Conservation (phyloP, 257 asterid species). For the Thymus mandschuricus region DNA sequence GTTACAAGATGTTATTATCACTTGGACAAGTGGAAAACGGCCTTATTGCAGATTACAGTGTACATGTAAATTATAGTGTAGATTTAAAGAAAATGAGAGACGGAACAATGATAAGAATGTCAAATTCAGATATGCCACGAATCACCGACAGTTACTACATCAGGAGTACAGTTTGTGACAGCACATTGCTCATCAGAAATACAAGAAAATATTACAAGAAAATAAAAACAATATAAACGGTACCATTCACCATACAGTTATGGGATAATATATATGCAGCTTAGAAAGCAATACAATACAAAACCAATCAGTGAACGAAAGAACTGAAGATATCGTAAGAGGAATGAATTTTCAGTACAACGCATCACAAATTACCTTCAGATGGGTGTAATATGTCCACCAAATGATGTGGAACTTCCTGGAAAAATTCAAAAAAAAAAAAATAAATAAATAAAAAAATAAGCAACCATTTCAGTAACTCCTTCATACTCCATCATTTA, state of each 20-base stretch:
- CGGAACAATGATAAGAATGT: not conserved
- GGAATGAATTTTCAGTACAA: conserved; percentile 1
- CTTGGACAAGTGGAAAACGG: not conserved
- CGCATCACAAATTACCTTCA: conserved; percentile 66
- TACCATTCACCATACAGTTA: not conserved
- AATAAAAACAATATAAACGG: not conserved
- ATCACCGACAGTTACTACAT: not conserved
- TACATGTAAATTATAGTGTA: too few relatives aligned
- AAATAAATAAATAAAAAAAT: too few relatives aligned
- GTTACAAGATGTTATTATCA: not conserved
- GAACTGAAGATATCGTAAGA: too few relatives aligned
- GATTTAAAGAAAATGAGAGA: not conserved
- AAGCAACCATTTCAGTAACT: conserved; percentile 7
- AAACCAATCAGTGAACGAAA: not conserved
- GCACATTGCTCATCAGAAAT: not conserved
- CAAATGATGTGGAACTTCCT: conserved; percentile 96
- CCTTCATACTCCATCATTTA: conserved; percentile 1
- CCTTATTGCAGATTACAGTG: not conserved
- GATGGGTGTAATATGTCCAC: conserved; percentile 92
- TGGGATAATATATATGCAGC: not conserved
- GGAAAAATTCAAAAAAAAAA: conserved; percentile 25
- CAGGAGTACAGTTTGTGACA: not conserved
- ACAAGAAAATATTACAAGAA: not conserved
- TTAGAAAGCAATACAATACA: not conserved
- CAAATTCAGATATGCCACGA: not conserved